Evolutionary conservation across 208 protist species (phyloP), one percentile per base, ranked within the genome.

Genomic region (Cochliopodium minus): DNA sequence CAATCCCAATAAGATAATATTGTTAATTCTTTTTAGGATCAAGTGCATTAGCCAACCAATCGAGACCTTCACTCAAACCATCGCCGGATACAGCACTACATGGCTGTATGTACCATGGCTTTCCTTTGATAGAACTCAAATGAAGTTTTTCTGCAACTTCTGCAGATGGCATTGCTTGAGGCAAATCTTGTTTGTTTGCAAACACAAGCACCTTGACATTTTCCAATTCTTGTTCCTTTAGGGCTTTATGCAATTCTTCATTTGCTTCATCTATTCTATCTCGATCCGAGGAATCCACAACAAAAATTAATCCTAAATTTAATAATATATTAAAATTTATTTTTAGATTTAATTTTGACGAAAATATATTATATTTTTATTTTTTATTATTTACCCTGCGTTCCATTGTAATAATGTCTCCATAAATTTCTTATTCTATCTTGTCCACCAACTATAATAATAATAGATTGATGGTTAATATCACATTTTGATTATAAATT

Each of bases 171-270:
- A 91, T 78, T 1, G 88, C 80, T 0, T 83, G 81, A 17, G 83
- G 79, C 29, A 62, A 62, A 58, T 92, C 87, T 33, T 73, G 65
- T 60, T 96, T 96, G 72, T 96, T 96, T 22, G 79, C 81, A 23
- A 86, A 81, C 13, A 96, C 71, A 2, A 94, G 68, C 0, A 95
- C 57, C 0, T 77, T 62, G 23, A 83, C 79, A 38, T 75, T 67
- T 5, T 51, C 38, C 36, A 93, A 76, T 32, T 70, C n/a, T 50
- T 96, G 88, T 67, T 97, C 91, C 4, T 73, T 64, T 15, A 97
- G 60, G 79, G 97, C 87, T 61, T 82, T 88, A 48, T 91, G 79
- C 23, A 97, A 20, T 28, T 62, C 59, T 23, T 64, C 46, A 20
- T 25, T 33, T 0, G 61, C 61, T 43, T 83, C 72, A 10, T 35